Conservation (phyloP, 1,284 basidiomycete species). For the Cryptococcus maquisensis region DNA sequence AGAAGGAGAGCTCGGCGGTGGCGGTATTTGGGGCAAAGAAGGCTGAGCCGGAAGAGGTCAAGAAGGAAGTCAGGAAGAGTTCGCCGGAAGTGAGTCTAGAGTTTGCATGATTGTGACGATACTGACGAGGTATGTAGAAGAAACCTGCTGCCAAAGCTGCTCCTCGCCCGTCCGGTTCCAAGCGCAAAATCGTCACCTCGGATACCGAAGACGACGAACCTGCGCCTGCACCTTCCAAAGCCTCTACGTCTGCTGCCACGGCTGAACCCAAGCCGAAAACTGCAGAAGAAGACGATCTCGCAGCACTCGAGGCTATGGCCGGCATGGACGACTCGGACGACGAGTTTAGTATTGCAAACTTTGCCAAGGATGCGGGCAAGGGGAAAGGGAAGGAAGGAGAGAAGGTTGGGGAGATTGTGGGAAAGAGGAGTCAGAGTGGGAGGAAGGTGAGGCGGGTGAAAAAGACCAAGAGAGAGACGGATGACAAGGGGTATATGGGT, state of each 20-base stretch:
- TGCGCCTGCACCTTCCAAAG: neutral
- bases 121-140: neutral
- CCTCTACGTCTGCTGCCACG: constrained; percentile 1
- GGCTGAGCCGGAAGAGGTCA: constrained; percentile 1
- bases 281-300: constrained; percentile 34
- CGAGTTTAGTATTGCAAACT: neutral
- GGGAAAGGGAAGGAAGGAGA: constrained; percentile 4
- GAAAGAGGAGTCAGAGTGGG: constrained; percentile 7
- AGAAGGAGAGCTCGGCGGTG: constrained; percentile 1
- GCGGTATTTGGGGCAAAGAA: too few species aligned
- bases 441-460: constrained; percentile 39
- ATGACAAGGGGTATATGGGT: constrained; percentile 45
- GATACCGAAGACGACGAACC: constrained; percentile 34
- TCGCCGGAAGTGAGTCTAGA: too few species aligned
- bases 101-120: too few species aligned
- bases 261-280: constrained; percentile 33
- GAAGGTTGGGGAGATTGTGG: neutral
- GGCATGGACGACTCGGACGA: constrained; percentile 34
- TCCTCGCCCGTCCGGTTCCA: constrained; percentile 7
- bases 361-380: constrained; percentile 8
- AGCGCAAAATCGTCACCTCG: constrained; percentile 31
- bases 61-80: constrained; percentile 5
- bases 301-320: constrained; percentile 47
- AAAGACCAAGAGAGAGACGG: constrained; percentile 33
- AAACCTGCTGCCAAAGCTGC: neutral